Evolutionary conservation across 768 basidiomycete genomes (phyloP), one percentile per base, ranked within the genome.

Genomic region (Amanita fuliginea): DNA sequence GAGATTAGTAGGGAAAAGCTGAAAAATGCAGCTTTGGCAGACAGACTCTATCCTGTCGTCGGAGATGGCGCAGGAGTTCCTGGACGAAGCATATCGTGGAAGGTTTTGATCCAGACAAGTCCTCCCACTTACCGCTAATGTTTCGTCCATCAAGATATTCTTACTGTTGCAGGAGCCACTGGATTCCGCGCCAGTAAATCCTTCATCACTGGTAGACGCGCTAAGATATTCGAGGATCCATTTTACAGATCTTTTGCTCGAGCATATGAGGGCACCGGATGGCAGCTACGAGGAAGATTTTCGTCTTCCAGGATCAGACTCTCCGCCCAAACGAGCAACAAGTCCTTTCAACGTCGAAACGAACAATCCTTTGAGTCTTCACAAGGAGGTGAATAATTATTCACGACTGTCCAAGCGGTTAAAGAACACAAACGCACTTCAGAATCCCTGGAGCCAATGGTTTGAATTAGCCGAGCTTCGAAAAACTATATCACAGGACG

Each of bases 391-490:
- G 49, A 42, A 40, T 24, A 28, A 14, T 26, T 32, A 9, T 28
- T 36, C 33, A 26, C 49, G 18, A 36, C 36, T 13, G 19, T 33
- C 11, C 18, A 21, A 40, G 39, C 4, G 4, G 32, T 40, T 32
- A 34, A 14, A 13, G 18, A 42, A 32, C 18, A 44, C 52, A 45
- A 28, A 41, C 24, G 40, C 46, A 9, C 24, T 50, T 43, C 53
- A 94, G 82, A 96, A 94, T 65, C 94, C 94, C 8, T 99, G 96
- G 96, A 86, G 81, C 56, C 78, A 81, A 42, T 98, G 92, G 90
- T 99, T 97, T 64, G 72, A 80, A 24, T 78, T 91, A 35, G 74
- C 93, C 14, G 96, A 98, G 52, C 69, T 97, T 34, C 76, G 93
- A 32, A 92, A 85, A 61, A 88, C 80, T 10, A 96, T 99, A 42